Evolutionary conservation across 139 green algal genomes (phyloP).

Genomic region (Nannochloris sp.): DNA sequence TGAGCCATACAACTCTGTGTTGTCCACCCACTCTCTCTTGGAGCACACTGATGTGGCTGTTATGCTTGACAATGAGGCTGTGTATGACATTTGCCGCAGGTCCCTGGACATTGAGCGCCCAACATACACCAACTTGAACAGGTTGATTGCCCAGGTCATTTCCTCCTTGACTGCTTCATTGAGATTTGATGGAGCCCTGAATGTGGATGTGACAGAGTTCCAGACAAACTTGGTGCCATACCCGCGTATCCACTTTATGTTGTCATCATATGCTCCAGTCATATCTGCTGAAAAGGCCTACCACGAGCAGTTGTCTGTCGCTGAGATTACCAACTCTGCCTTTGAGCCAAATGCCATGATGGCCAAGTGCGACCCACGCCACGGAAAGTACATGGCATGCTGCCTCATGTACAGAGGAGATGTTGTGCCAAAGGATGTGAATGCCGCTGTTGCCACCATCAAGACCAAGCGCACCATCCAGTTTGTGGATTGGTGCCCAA

Average conservation of each 20-base stretch:
- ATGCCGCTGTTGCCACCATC: slow-evolving; percentile 91
- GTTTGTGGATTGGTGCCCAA: slow-evolving; percentile 98
- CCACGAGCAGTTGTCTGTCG: slow-evolving; percentile 96
- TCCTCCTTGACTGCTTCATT: slow-evolving; percentile 91
- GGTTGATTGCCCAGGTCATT: slow-evolving; percentile 86
- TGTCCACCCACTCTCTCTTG: slow-evolving; percentile 94
- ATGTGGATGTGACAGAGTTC: slow-evolving; percentile 98
- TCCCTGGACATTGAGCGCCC: slow-evolving; percentile 93
- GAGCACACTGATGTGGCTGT: slow-evolving; percentile 96
- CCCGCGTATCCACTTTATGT: slow-evolving; percentile 99
- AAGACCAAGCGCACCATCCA: slow-evolving; percentile 99
- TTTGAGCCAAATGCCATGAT: slow-evolving; percentile 96
- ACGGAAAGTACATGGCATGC: slow-evolving; percentile 99
- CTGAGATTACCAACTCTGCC: slow-evolving; percentile 94
- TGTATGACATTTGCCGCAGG: slow-evolving; percentile 96
- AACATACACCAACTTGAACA: slow-evolving; percentile 97
- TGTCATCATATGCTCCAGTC: slow-evolving; percentile 93
- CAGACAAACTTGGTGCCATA: slow-evolving; percentile 99
- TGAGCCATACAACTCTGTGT: slow-evolving; percentile 95
- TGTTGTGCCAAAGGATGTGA: slow-evolving; percentile 99
- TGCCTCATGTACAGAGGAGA: slow-evolving; percentile 99
- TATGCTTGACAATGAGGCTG: slow-evolving; percentile 95
- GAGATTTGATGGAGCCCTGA: slow-evolving; percentile 91
- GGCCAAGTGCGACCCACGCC: slow-evolving; percentile 92
- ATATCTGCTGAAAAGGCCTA: slow-evolving; percentile 99